phyloP scores from a whole-genome alignment of 306 rosid genomes.

The Begonia peltatifolia region DNA sequence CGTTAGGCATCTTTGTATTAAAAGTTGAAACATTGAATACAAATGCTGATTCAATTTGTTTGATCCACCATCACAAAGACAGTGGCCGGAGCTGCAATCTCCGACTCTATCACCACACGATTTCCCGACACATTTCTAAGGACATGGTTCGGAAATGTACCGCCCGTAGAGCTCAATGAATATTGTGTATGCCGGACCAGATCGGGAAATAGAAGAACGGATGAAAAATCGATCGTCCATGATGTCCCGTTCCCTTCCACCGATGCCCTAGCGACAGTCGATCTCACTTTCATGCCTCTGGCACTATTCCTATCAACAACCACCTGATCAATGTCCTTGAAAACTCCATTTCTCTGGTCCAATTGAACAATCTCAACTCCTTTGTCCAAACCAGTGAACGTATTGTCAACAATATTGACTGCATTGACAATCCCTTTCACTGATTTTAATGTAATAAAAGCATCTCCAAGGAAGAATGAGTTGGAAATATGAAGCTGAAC shows the following conservation, averaged over 20 bases:
- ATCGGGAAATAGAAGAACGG: slow-evolving; percentile 48
- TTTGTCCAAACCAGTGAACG: slow-evolving; percentile 49
- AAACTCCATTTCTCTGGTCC: slow-evolving; percentile 43
- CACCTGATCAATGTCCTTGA: slow-evolving; percentile 53
- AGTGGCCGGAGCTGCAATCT: slow-evolving; percentile 26
- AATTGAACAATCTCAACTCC: slow-evolving; percentile 54
- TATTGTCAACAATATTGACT: slow-evolving; percentile 67
- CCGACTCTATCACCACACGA: slow-evolving; percentile 46
- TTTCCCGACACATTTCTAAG: slow-evolving; percentile 49
- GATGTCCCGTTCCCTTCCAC: slow-evolving; percentile 53
- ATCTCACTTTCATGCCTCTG: slow-evolving; percentile 50
- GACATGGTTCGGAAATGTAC: slow-evolving; percentile 37
- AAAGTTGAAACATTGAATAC: too few species aligned
- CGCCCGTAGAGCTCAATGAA: slow-evolving; percentile 22
- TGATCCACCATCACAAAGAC: slow-evolving; percentile 59
- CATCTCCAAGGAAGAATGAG: slow-evolving; percentile 80
- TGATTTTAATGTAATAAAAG: slow-evolving; percentile 54
- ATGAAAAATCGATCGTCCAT: slow-evolving; percentile 54
- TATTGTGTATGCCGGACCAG: slow-evolving; percentile 64
- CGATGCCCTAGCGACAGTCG: slow-evolving; percentile 41
- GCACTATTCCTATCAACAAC: slow-evolving; percentile 58
- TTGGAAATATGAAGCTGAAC: slow-evolving; percentile 67
- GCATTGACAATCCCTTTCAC: slow-evolving; percentile 42
- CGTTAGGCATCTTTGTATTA: too few species aligned
- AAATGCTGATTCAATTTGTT: slow-evolving; percentile 4